Evolutionary conservation across 108 stramenopile species (phyloP).

Genomic region (Epithemia pelagica): DNA sequence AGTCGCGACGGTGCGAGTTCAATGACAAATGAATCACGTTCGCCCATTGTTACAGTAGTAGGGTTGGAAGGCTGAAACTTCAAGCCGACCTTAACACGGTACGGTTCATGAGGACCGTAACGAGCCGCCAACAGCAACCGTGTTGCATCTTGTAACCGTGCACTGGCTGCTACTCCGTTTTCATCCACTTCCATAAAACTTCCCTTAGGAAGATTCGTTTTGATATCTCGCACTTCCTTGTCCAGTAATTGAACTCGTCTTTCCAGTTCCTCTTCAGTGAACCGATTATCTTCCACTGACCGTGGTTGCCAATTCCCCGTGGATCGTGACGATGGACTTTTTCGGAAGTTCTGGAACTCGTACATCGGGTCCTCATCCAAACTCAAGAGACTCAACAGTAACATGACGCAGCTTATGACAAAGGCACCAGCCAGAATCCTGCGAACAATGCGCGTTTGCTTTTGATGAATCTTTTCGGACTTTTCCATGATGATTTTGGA

Average conservation of each 20-base stretch:
- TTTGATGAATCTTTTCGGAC: slow-evolving; percentile 5
- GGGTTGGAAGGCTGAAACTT: slow-evolving; percentile 70
- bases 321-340: neutral
- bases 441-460: neutral
- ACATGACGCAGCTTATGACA: neutral
- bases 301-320: too few relatives aligned
- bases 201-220: slow-evolving; percentile 27
- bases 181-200: slow-evolving; percentile 71
- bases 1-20: slow-evolving; percentile 62
- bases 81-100: slow-evolving; percentile 57
- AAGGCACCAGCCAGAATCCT: neutral
- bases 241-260: slow-evolving; percentile 28
- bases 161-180: slow-evolving; percentile 32
- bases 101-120: slow-evolving; percentile 41
- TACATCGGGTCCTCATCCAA: too few relatives aligned
- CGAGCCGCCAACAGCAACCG: slow-evolving; percentile 40
- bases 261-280: neutral
- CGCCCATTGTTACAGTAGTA: slow-evolving; percentile 36
- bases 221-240: slow-evolving; percentile 54
- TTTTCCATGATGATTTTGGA: too few relatives aligned
- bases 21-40: slow-evolving; percentile 38
- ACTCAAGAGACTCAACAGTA: neutral
- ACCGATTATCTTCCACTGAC: too few relatives aligned
- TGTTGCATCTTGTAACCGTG: slow-evolving; percentile 55
- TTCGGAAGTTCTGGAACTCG: neutral